phyloP scores from a whole-genome alignment of 164 flowering plant genomes.

The Berberis thunbergii region DNA sequence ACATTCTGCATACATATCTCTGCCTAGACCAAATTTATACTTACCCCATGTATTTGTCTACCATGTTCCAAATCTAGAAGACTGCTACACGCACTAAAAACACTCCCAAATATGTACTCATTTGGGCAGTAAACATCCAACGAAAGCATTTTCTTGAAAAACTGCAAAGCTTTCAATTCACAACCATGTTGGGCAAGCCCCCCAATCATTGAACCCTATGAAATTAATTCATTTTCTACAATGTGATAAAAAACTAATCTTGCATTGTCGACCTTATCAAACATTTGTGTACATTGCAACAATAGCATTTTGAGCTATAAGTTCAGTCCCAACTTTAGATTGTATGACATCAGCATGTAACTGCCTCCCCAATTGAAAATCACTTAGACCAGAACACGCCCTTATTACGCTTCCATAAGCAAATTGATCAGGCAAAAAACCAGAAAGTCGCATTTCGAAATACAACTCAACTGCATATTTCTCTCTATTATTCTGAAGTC shows the following conservation, averaged over 20 bases:
- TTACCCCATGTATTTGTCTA: slow-evolving; percentile 47
- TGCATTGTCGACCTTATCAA: slow-evolving; percentile 36
- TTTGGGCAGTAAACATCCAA: slow-evolving; percentile 35
- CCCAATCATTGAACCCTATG: slow-evolving; percentile 69
- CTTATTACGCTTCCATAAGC: too few species aligned
- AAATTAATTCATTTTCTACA: slow-evolving; percentile 39
- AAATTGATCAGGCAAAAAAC: slow-evolving; percentile 48
- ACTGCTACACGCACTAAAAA: slow-evolving; percentile 52
- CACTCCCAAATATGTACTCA: slow-evolving; percentile 62
- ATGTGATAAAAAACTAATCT: slow-evolving; percentile 27
- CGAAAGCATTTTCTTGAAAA: slow-evolving; percentile 45
- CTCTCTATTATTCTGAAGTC: slow-evolving; percentile 44
- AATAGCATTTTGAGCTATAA: slow-evolving; percentile 53
- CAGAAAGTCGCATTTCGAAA: slow-evolving; percentile 34
- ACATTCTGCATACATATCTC: slow-evolving; percentile 43
- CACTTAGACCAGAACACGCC: slow-evolving; percentile 38
- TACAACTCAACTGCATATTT: slow-evolving; percentile 37
- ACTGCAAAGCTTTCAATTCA: slow-evolving; percentile 37
- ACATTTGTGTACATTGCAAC: slow-evolving; percentile 45
- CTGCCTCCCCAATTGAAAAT: slow-evolving; percentile 40
- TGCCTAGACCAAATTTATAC: slow-evolving; percentile 47
- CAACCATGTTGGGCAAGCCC: slow-evolving; percentile 49
- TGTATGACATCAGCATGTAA: slow-evolving; percentile 50
- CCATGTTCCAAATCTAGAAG: slow-evolving; percentile 40
- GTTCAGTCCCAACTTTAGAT: slow-evolving; percentile 31